Base-by-base conservation (phyloP, 306 rosid species). In the Sechiopsis laciniata region DNA sequence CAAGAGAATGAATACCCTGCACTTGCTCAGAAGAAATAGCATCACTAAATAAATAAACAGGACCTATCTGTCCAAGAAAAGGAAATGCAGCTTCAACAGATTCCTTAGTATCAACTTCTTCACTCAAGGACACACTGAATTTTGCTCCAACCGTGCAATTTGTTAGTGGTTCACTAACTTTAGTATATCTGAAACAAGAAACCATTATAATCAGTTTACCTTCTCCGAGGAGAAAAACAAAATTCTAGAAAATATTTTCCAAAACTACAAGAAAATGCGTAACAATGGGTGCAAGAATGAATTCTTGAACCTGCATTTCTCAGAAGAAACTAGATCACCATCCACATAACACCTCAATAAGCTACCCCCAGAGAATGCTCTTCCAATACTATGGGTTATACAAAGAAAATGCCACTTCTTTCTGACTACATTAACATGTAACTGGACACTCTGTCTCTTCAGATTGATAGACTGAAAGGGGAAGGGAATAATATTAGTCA, bases 351-450 rank as follows among this genome's bases (percentile, higher is more conserved):
- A 94, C 83, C 87, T 87, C 82, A 94, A 78, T 84, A 90, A 81
- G 86, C 98, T 94, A 82, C 98, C 97, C 20, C 92, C 96, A 20
- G 97, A 94, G 84, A 94, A 94, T 71, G 98, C 91, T 82, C 98
- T 89, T 78, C 98, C 98, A 75, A 94, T 91, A 85, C 96, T 91
- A 74, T 94, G 98, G 56, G 97, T 89, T 80, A 94, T 70, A 84
- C 97, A 94, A 78, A 91, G 87, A 76, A 88, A 94, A 85, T 94
- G 95, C 98, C 98, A 94, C 78, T 91, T 89, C 90, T 83, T 87
- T 81, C 83, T 81, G 55, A 82, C 80, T 60, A 94, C 50, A 78
- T 84, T 94, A 59, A 89, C 83, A 51, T 72, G 83, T 54, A 94
- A 80, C 77, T 83, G 88, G 66, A 88, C 94, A 7, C 85, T 85